Evolutionary conservation across 495 filamentous ascomycete species (phyloP).

Genomic region (Geoglossum glabrum): DNA sequence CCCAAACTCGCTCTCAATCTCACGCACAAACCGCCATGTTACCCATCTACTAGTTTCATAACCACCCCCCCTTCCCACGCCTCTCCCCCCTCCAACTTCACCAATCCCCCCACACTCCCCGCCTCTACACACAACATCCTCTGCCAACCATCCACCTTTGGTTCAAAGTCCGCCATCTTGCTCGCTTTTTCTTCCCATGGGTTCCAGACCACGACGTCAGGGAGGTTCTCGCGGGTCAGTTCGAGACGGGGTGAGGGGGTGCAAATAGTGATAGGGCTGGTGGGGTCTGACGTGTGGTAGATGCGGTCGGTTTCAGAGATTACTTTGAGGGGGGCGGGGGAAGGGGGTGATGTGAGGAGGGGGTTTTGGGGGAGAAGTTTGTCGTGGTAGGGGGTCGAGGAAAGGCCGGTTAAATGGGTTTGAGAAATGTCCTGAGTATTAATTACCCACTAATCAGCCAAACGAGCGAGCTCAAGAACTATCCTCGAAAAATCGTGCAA

Average conservation of each 20-base stretch:
- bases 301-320: conserved; percentile 66
- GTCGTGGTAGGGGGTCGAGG: conserved; percentile 48
- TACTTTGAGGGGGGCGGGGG: conserved; percentile 32
- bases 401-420: conserved; percentile 3
- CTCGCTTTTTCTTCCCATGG: conserved; percentile 74
- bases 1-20: too few species aligned
- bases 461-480: not conserved
- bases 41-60: not conserved
- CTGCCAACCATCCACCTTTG: conserved; percentile 72
- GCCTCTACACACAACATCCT: conserved; percentile 89
- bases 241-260: conserved; percentile 44
- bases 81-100: conserved; percentile 66
- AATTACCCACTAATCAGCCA: not conserved
- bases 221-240: conserved; percentile 58
- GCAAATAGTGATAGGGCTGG: conserved; percentile 31
- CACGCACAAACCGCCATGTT: too few species aligned
- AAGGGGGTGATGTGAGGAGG: conserved; percentile 34
- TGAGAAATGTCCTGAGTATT: conserved; percentile 29
- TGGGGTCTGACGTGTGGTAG: conserved; percentile 29
- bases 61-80: conserved; percentile 57
- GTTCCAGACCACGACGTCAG: conserved; percentile 91
- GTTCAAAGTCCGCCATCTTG: conserved; percentile 71
- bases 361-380: conserved; percentile 49
- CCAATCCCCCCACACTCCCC: conserved; percentile 63
- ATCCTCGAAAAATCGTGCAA: too few species aligned